Base-by-base conservation (phyloP, 106 monocot genomes). In the Agapanthus africanus region DNA sequence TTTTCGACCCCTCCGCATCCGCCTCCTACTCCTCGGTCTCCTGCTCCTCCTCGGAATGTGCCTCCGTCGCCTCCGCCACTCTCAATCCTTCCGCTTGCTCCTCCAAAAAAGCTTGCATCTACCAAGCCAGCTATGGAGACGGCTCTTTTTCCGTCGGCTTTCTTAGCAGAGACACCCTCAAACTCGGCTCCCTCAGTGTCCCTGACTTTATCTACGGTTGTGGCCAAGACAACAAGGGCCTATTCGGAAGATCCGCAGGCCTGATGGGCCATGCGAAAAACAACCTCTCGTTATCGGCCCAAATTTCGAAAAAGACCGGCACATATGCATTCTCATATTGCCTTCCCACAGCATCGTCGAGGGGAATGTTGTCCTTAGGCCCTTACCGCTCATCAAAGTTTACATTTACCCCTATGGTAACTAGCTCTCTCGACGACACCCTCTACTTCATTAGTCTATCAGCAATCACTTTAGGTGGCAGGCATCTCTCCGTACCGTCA, bases 41-140 rank as follows among this genome's bases (percentile, higher is more conserved):
- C 21, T 94, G 94, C 77, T 73, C 90, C n/a, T 27, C 77, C 36
- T 28, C 72, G 2, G 81, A 77, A 23, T 94, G 94, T 63, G 31
- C 4, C 19, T 60, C 11, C 27, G 79, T 94, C 35, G 33, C 72
- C 32, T 54, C 81, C 34, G 88, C 90, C 66, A 94, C 94, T 30
- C 79, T 90, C 22, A 87, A 90, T 57, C 85, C 94, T 0, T 75
- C 84, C 27, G 68, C 73, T 31, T 94, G 90, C 77, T 70, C 85
- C 11, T 19, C 0, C 0, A 65, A 70, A 30, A 83, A 85, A 21
- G 74, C 70, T 50, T 94, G 94, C 76, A 64, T 90, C 68, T 94
- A 94, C 67, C 40, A 79, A 65, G 94, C 94, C 11, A 80, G 77
- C 74, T 94, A 94, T 72, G 94, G 94, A 28, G 94, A 94, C 67